Conservation (phyloP, 2,329 filamentous ascomycete genomes). For the Clarireedia homoeocarpa region DNA sequence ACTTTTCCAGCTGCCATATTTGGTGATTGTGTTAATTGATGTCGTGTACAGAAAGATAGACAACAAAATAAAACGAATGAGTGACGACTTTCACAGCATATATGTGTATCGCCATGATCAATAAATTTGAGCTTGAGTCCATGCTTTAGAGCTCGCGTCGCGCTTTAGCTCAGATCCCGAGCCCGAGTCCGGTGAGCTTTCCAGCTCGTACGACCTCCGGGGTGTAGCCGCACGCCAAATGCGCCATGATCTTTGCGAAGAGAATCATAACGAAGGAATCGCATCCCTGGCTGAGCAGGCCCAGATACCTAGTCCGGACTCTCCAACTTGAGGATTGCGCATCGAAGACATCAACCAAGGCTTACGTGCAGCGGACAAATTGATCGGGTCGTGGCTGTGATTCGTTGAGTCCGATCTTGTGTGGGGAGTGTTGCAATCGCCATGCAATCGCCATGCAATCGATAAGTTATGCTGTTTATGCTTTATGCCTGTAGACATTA, state of each 20-base stretch:
- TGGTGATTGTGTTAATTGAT: no score
- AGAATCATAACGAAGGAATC: not conserved
- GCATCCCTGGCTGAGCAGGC: not conserved
- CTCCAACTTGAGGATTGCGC: no score
- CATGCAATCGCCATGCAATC: no score
- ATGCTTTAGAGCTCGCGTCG: not conserved
- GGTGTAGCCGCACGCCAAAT: conserved; percentile 2
- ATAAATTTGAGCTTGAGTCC: not conserved
- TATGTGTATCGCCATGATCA: not conserved
- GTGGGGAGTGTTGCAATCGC: no score
- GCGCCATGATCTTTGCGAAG: not conserved
- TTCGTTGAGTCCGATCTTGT: no score
- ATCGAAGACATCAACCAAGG: no score
- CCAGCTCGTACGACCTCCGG: conserved; percentile 3
- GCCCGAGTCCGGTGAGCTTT: conserved; percentile 1
- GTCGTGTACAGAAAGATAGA: not conserved
- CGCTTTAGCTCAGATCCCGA: not conserved
- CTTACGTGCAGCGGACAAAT: no score
- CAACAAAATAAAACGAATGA: not conserved
- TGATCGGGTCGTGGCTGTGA: no score
- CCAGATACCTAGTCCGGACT: not conserved
- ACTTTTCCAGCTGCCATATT: not conserved
- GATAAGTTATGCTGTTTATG: no score
- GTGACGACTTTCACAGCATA: not conserved
- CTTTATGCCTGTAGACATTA: no score